Evolutionary conservation across 352 stramenopile genomes (phyloP).

Genomic region (Globisporangium paroecandrum): DNA sequence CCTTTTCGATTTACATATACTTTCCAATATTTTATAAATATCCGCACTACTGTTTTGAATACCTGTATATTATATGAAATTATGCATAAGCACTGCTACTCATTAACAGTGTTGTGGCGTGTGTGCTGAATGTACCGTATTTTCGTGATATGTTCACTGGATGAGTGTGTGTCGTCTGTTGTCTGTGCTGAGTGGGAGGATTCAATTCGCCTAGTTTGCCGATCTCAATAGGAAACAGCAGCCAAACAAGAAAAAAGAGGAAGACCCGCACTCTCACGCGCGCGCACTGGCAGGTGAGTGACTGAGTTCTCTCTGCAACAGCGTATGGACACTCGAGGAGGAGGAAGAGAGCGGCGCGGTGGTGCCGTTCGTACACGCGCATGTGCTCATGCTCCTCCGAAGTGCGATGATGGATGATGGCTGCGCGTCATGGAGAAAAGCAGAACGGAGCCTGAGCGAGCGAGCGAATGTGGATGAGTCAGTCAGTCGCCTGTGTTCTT

Average conservation of each 20-base stretch:
- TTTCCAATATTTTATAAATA: too few species aligned
- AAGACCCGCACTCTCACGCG: background rate
- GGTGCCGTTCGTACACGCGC: background rate
- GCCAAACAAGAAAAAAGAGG: background rate
- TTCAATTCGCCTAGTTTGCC: background rate
- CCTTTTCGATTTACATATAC: too few species aligned
- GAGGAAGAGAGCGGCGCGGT: background rate
- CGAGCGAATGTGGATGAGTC: background rate
- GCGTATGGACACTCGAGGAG: too few species aligned
- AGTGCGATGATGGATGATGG: background rate
- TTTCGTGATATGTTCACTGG: background rate
- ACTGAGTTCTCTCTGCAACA: too few species aligned
- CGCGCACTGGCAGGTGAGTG: background rate
- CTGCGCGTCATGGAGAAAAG: too few species aligned
- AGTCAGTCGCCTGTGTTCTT: background rate
- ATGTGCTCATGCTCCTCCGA: background rate
- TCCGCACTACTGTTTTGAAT: background rate
- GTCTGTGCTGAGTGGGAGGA: background rate
- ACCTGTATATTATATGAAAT: background rate
- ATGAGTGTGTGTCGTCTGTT: background rate
- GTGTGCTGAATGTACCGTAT: background rate
- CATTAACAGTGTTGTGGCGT: background rate
- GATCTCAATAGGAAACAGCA: background rate
- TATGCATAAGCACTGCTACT: background rate
- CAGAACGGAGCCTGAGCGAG: too few species aligned